A percentile compares a stretch with the other conserved stretches of the same genome.
Evolutionary conservation across 768 basidiomycete species (phyloP).

Genomic region (Pisolithus sp.): DNA sequence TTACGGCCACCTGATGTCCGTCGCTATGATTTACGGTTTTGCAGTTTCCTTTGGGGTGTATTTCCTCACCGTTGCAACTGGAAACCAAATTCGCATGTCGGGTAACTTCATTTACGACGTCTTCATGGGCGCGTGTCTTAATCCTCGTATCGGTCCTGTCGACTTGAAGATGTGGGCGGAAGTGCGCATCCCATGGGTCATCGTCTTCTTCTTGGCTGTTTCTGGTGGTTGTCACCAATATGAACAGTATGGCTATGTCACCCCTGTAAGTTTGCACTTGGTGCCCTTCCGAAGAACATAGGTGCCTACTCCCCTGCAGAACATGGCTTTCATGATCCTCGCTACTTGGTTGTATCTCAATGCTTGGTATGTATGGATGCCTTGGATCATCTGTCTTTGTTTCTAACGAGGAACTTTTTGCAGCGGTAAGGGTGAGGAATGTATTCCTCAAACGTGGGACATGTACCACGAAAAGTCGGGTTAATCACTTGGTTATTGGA

Average conservation of each 20-base stretch:
- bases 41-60: conserved; percentile 76
- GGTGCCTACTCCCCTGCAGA: conserved; percentile 39
- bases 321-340: conserved; percentile 94
- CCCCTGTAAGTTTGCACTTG: conserved; percentile 52
- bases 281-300: background rate
- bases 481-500: background rate
- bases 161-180: conserved; percentile 99
- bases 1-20: conserved; percentile 93
- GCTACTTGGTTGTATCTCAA: conserved; percentile 97
- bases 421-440: conserved; percentile 89
- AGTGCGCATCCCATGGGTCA: conserved; percentile 94
- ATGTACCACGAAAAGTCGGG: conserved; percentile 97
- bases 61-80: conserved; percentile 66
- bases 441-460: conserved; percentile 96
- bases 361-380: conserved; percentile 56
- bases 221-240: conserved; percentile 96
- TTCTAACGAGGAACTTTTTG: conserved; percentile 1
- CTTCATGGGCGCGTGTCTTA: conserved; percentile 94
- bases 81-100: conserved; percentile 87
- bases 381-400: background rate
- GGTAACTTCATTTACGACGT: conserved; percentile 91
- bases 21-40: conserved; percentile 90
- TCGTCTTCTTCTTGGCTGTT: conserved; percentile 88
- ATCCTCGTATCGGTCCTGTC: conserved; percentile 85
- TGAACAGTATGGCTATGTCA: conserved; percentile 85